A percentile compares a stretch with the other conserved stretches of the same genome.
Evolutionary conservation across 1,284 basidiomycete species (phyloP).

Genomic region (Flammula alnicola): DNA sequence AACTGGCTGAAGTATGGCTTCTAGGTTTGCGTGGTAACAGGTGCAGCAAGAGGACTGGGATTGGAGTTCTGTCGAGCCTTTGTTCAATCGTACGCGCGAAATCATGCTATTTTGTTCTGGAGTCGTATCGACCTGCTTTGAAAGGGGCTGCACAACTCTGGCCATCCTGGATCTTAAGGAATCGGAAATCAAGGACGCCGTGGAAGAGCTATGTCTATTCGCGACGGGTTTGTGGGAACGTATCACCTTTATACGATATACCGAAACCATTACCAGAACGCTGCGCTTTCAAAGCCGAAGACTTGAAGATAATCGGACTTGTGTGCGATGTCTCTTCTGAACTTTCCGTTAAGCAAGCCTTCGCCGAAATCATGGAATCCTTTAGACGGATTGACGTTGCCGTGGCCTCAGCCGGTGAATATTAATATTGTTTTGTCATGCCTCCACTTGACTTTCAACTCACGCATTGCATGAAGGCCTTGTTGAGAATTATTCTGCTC

Average conservation of each 20-base stretch:
- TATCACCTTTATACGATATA: neutral
- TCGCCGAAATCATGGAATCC: constrained; percentile 63
- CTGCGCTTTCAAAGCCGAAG: constrained; percentile 53
- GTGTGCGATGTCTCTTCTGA: constrained; percentile 92
- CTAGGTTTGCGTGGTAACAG: constrained; percentile 93
- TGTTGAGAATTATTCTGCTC: constrained; percentile 90
- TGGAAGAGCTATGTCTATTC: constrained; percentile 69
- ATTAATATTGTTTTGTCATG: constrained; percentile 12
- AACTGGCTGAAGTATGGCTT: neutral
- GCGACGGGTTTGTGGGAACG: constrained; percentile 55
- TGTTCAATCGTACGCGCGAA: constrained; percentile 71
- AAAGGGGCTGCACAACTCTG: constrained; percentile 80
- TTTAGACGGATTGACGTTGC: constrained; percentile 89
- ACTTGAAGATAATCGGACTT: constrained; percentile 77
- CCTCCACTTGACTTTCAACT: constrained; percentile 9
- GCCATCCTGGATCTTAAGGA: constrained; percentile 87
- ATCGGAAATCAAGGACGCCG: constrained; percentile 74
- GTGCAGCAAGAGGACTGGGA: constrained; percentile 89
- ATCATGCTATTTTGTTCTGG: neutral
- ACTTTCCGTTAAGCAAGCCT: constrained; percentile 75
- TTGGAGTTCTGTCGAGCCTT: constrained; percentile 91
- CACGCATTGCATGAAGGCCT: constrained; percentile 60
- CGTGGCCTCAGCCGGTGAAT: constrained; percentile 86
- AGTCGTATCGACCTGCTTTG: neutral
- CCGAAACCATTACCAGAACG: constrained; percentile 46